These are phyloP conservation scores for Hymenoscyphus salicellus DNA, from an alignment of 2,329 filamentous ascomycete genomes.

Conservation along the genomic window DNA sequence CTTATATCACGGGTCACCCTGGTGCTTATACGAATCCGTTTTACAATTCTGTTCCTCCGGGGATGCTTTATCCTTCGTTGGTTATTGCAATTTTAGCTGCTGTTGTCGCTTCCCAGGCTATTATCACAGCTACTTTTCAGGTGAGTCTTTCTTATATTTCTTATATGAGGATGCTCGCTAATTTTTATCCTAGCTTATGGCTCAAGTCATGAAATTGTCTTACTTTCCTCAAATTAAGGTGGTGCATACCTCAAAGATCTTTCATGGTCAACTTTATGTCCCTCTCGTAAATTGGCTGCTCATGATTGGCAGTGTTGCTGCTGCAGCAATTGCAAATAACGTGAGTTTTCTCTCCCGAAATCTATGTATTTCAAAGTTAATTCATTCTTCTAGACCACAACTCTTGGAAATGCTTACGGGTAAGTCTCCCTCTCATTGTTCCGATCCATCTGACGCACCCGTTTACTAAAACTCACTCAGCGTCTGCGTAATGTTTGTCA, in stretches of 20 bases:
- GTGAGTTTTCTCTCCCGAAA: conserved; percentile 37
- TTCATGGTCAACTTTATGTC: conserved; percentile 73
- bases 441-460: neutral
- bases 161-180: neutral
- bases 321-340: conserved; percentile 71
- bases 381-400: conserved; percentile 50
- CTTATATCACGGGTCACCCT: conserved; percentile 59
- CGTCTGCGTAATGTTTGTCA: conserved; percentile 75
- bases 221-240: conserved; percentile 76
- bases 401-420: conserved; percentile 60
- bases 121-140: conserved; percentile 75
- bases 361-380: neutral
- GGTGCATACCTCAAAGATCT: conserved; percentile 65
- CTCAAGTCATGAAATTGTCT: conserved; percentile 67
- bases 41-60: conserved; percentile 65
- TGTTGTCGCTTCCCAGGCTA: conserved; percentile 75
- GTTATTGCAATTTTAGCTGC: conserved; percentile 68
- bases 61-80: conserved; percentile 65
- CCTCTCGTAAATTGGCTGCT: conserved; percentile 73
- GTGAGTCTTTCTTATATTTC: conserved; percentile 21
- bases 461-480: conserved; percentile 38
- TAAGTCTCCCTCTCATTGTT: conserved; percentile 42
- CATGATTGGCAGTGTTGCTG: conserved; percentile 68
- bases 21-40: conserved; percentile 69
- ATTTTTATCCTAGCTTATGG: conserved; percentile 48